phyloP scores from a whole-genome alignment of 2,329 filamentous ascomycete species.

The Colletotrichum chlorophyti region DNA sequence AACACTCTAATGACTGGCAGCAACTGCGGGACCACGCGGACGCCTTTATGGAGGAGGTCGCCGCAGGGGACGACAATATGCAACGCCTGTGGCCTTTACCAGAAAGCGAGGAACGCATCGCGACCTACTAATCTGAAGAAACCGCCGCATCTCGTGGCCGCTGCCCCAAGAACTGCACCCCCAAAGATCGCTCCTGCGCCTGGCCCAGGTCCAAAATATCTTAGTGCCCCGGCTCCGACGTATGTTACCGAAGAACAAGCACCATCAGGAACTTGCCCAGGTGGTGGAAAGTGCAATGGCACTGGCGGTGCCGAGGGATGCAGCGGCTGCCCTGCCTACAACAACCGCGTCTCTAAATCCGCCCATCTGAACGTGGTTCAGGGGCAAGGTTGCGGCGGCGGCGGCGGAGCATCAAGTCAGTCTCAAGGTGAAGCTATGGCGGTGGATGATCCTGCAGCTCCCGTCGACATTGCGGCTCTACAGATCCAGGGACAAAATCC shows the following conservation, averaged over 20 bases:
- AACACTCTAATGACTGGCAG: constrained; percentile 54
- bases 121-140: constrained; percentile 91
- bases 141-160: constrained; percentile 61
- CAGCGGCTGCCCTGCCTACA: constrained; percentile 94
- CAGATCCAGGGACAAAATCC: constrained; percentile 44
- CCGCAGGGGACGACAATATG: constrained; percentile 94
- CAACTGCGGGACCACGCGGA: constrained; percentile 94
- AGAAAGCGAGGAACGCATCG: constrained; percentile 90
- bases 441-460: constrained; percentile 46
- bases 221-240: constrained; percentile 60
- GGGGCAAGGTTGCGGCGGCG: constrained; percentile 45
- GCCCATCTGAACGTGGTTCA: constrained; percentile 72
- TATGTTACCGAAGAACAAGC: constrained; percentile 81
- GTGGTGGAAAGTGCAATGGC: constrained; percentile 93
- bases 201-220: constrained; percentile 48
- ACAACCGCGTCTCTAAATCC: constrained; percentile 92
- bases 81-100: constrained; percentile 95
- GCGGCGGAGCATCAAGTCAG: constrained; percentile 30
- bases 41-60: constrained; percentile 92
- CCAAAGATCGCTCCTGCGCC: constrained; percentile 40
- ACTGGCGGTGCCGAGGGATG: constrained; percentile 95
- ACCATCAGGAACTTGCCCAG: constrained; percentile 87
- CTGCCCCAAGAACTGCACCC: constrained; percentile 49
- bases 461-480: constrained; percentile 57
- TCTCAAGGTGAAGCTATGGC: constrained; percentile 31